A percentile compares a stretch with the other conserved stretches of the same genome.
These are phyloP conservation scores for Russula griseocarnosa DNA, from an alignment of 768 basidiomycete genomes.

Conservation along the genomic window DNA sequence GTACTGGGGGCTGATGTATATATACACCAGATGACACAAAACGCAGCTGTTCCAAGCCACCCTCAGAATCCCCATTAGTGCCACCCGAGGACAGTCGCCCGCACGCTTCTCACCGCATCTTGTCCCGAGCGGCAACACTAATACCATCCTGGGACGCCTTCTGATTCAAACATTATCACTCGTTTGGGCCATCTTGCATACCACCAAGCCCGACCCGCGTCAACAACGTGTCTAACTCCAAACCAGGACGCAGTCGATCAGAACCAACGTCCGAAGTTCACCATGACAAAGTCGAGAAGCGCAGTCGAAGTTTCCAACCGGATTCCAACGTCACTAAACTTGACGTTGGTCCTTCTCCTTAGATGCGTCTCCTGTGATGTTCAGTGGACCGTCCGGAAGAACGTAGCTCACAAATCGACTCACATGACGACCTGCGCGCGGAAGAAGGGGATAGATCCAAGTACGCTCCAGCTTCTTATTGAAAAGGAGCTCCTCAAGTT, in stretches of 20 bases:
- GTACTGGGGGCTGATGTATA: background rate
- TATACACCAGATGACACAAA: background rate
- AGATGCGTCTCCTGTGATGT: slow-evolving; percentile 63
- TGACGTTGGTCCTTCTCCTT: slow-evolving; percentile 45
- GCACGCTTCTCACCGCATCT: background rate
- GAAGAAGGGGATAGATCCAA: slow-evolving; percentile 50
- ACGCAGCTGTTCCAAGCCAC: background rate
- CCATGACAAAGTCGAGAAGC: slow-evolving; percentile 12
- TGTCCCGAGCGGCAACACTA: background rate
- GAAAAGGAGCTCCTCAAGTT: slow-evolving; percentile 42
- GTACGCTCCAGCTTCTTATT: slow-evolving; percentile 53
- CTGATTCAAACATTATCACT: slow-evolving; percentile 5
- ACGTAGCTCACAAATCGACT: slow-evolving; percentile 52
- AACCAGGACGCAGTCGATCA: background rate
- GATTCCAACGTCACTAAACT: slow-evolving; percentile 41
- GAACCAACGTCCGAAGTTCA: background rate
- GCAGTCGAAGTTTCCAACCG: slow-evolving; percentile 10
- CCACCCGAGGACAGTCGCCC: background rate
- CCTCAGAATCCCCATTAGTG: background rate
- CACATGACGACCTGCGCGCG: slow-evolving; percentile 69
- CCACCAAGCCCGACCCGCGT: background rate
- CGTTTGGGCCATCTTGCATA: slow-evolving; percentile 17
- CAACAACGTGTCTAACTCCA: background rate
- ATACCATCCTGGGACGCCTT: background rate
- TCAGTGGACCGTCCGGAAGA: slow-evolving; percentile 69